Evolutionary conservation across 192 early-diverging fungal species (phyloP).

Genomic region (Linnemannia hyalina): DNA sequence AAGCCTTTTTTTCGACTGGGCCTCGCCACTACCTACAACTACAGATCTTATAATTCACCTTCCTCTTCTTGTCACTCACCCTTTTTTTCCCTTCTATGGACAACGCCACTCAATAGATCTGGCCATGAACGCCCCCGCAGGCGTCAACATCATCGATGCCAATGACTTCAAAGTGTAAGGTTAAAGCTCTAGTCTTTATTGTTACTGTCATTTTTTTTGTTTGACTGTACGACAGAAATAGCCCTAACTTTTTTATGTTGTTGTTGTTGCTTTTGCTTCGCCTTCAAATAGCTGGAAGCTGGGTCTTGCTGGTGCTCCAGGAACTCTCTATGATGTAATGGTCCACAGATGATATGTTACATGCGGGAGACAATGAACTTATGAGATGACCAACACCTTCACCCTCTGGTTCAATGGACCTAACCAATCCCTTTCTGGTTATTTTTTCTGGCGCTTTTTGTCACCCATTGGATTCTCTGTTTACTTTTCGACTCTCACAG

Average conservation of each 20-base stretch:
- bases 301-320: slow-evolving; percentile 70
- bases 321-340: slow-evolving; percentile 76
- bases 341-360: not conserved
- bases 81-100: not conserved
- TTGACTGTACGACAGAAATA: not conserved
- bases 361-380: not conserved
- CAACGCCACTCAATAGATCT: slow-evolving; percentile 55
- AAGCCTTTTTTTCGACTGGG: not conserved
- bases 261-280: not conserved
- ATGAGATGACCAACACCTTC: not conserved
- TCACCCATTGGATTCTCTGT: not conserved
- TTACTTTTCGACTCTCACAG: slow-evolving; percentile 19
- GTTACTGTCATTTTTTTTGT: not conserved
- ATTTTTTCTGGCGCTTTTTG: not conserved
- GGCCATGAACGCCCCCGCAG: slow-evolving; percentile 63
- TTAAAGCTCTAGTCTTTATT: not conserved
- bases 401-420: not conserved
- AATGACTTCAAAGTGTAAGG: slow-evolving; percentile 67
- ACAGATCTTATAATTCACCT: not conserved
- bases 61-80: not conserved
- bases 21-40: not conserved
- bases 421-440: not conserved
- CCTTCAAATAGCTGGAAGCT: slow-evolving; percentile 70
- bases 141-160: slow-evolving; percentile 64
- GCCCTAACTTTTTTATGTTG: not conserved